Evolutionary conservation across 805 yeast species (phyloP), one percentile per base, ranked within the genome.

Genomic region (Sugiyamaella valdiviana): DNA sequence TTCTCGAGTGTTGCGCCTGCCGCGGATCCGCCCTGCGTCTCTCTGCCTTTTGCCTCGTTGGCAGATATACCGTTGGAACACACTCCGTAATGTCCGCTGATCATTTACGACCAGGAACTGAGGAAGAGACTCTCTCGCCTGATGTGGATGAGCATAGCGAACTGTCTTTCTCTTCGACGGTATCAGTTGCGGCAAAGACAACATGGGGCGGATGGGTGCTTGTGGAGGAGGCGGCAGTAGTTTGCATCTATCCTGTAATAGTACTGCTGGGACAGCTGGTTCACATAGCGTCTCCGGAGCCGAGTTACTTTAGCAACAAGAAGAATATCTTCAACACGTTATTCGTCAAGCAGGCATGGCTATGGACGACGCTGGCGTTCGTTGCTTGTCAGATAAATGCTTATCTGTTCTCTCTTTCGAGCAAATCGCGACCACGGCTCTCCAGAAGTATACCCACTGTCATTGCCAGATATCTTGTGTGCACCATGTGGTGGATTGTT

Each of bases 291-390:
- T 44, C 49, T 15, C 51, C 52, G 12, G 55, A 49, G 12, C 50
- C 42, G 12, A 52, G 63, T 22, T 70, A 69, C 48, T 69, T 70
- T 51, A 56, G 66, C 36, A 44, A 57, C 43, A 88, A 86, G 66
- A 73, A 76, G 44, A 88, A 87, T 61, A 26, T 88, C 15, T 61
- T 90, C 51, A 91, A 91, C 64, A 74, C 74, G 17, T 42, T 75
- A 5, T 86, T 93, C 62, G 96, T 91, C 36, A 93, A 91, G 59
- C 75, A 74, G 21, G 98, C 97, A 1, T 93, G 98, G 98, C 73
- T 79, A 14, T 93, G 97, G 98, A 89, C 95, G 1, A 64, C 79
- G 0, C 4, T 75, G 3, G 72, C 73, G 2, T 73, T 67, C 20
- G 21, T 41, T 10, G 24, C 26, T 7, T 58, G 59, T 56, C 23